Base-by-base conservation (phyloP, 75 land plant species). In the Sequoia sempervirens region DNA sequence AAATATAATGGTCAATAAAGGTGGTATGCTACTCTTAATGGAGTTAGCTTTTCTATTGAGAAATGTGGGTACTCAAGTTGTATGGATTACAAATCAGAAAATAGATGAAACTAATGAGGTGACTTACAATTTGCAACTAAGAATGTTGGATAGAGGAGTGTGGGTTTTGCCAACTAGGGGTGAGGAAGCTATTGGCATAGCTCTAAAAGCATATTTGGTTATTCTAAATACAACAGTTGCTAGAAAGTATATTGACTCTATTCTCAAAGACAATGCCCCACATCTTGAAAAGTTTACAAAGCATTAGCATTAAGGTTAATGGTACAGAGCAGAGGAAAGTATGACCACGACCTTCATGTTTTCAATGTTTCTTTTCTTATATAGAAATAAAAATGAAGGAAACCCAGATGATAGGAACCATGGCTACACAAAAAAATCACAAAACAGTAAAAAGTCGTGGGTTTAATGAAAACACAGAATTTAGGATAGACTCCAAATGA, bases 191-290 rank as follows among this genome's bases (percentile, higher is more conserved):
- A 75, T 92, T 46, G 84, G 86, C 82, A 84, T 85, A 43, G 89
- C 94, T 68, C 84, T 91, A 2, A 89, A 88, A 82, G 91, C 98
- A 84, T 93, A 96, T 84, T 32, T 96, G 82, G 92, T 96, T 83
- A 86, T 96, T 54, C 87, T 96, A 81, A 96, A 96, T 83, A 96
- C 98, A n/a, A 95, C 93, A 56, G 95, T 95, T 82, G 93, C 97
- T 87, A 97, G 98, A 52, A 96, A 95, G 81, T 96, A 97, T 97
- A 86, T 96, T 82, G 95, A 96, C 86, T 81, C 89, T 47, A 88
- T 90, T 70, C 88, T 93, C 52, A 90, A 92, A 80, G 92, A 87
- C 30, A 82, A 91, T 80, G 70, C 85, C 58, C 81, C 86, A 75
- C 88, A 47, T 74, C n/a, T n/a, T n/a, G n/a, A n/a, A n/a, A n/a